Percentiles rank a stretch among this genome's conserved stretches.
Conservation (phyloP, 768 basidiomycete species). For the Naganishia onofrii region DNA sequence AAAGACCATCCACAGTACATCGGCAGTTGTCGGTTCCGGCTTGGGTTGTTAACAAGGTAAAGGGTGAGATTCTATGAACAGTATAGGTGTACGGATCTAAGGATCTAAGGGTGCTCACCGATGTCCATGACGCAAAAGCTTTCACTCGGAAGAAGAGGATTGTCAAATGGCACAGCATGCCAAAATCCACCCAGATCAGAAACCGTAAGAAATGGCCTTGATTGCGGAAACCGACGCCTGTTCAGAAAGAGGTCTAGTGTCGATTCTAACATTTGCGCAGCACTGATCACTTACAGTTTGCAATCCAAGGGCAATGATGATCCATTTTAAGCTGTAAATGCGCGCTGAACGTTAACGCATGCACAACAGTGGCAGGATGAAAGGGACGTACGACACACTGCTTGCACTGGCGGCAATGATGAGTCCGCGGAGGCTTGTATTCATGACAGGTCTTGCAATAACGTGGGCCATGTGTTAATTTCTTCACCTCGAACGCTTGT, state of each 20-base stretch:
- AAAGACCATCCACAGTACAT: constrained; percentile 79
- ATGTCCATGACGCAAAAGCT: constrained; percentile 29
- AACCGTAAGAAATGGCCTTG: constrained; percentile 77
- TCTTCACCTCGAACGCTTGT: constrained; percentile 87
- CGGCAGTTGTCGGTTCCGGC: constrained; percentile 66
- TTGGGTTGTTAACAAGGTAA: constrained; percentile 44
- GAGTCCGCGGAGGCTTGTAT: constrained; percentile 83
- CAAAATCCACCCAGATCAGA: constrained; percentile 85
- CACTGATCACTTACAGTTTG: constrained; percentile 39
- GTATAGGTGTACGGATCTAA: not conserved
- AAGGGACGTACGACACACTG: constrained; percentile 57
- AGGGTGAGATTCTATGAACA: no score
- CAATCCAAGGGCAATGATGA: constrained; percentile 55
- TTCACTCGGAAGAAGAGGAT: constrained; percentile 71
- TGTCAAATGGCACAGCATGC: constrained; percentile 78
- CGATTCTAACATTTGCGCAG: no score
- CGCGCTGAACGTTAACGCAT: constrained; percentile 50
- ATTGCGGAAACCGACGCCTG: constrained; percentile 87
- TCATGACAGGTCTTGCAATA: constrained; percentile 81
- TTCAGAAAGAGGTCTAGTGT: constrained; percentile 56
- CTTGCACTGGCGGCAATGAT: constrained; percentile 88
- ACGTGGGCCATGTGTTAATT: constrained; percentile 73
- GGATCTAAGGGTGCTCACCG: constrained; percentile 8
- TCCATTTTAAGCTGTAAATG: constrained; percentile 84
- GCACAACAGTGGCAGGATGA: not conserved